A percentile compares a stretch with the other conserved stretches of the same genome.
These are phyloP conservation scores for Microdochium paspali DNA, from an alignment of 2,329 filamentous ascomycete species.

Conservation along the genomic window DNA sequence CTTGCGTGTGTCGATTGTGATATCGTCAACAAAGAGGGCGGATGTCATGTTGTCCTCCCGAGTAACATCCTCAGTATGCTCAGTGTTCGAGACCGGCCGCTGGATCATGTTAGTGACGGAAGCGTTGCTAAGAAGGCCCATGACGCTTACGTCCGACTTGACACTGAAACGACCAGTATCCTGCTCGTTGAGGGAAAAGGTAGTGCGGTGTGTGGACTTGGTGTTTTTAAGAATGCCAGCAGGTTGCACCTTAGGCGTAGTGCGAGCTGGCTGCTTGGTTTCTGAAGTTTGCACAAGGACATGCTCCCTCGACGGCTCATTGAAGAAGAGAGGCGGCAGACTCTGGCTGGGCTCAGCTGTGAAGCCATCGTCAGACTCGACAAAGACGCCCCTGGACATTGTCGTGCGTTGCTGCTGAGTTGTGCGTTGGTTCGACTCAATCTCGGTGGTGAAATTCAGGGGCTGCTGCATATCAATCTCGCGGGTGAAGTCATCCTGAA, in stretches of 20 bases:
- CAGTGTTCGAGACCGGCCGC: conserved; percentile 2
- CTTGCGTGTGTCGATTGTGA: conserved; percentile 39
- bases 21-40: conserved; percentile 48
- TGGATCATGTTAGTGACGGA: conserved; percentile 11
- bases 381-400: conserved; percentile 8
- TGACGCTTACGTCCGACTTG: conserved; percentile 20
- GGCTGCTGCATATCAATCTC: conserved; percentile 24
- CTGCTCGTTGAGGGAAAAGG: conserved; percentile 9
- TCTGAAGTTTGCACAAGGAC: conserved; percentile 10
- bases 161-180: conserved; percentile 24
- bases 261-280: neutral
- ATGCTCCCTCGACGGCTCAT: conserved; percentile 7
- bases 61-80: conserved; percentile 16
- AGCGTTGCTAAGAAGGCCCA: conserved; percentile 17
- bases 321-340: conserved; percentile 14
- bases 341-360: conserved; percentile 17
- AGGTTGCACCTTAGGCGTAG: conserved; percentile 11
- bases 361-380: conserved; percentile 9
- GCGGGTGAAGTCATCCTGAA: conserved; percentile 25
- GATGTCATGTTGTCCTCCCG: conserved; percentile 47
- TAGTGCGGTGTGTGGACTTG: conserved; percentile 13
- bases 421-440: neutral
- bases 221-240: conserved; percentile 25
- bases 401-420: conserved; percentile 11
- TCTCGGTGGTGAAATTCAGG: conserved; percentile 16